A percentile compares a stretch with the other conserved stretches of the same genome.
These are phyloP conservation scores for Geosiphon pyriformis DNA, from an alignment of 192 early-diverging fungal genomes.

Conservation along the genomic window DNA sequence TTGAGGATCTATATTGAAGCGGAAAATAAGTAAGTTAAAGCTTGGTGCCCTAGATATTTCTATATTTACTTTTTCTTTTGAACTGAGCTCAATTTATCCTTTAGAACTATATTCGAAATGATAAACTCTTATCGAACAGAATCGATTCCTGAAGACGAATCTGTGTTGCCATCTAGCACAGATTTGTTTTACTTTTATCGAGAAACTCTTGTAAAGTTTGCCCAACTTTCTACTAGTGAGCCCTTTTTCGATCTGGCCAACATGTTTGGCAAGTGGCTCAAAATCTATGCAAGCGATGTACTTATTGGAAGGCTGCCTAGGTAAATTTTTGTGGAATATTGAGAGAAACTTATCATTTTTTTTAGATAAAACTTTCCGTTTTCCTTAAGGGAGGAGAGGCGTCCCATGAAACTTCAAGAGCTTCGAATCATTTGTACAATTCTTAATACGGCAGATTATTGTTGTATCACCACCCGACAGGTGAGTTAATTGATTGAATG, in stretches of 20 bases:
- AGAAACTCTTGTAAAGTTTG: constrained; percentile 79
- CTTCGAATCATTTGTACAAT: constrained; percentile 70
- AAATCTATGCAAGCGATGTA: constrained; percentile 71
- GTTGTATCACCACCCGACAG: constrained; percentile 72
- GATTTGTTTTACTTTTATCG: constrained; percentile 92
- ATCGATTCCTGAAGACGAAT: constrained; percentile 50
- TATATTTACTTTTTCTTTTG: constrained; percentile 10
- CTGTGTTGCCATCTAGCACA: constrained; percentile 79
- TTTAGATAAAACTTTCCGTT: constrained; percentile 2
- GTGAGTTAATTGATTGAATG: constrained; percentile 29
- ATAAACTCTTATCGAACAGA: constrained; percentile 43
- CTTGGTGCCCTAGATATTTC: background rate
- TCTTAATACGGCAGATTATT: constrained; percentile 95
- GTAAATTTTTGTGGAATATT: constrained; percentile 29
- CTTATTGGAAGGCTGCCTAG: constrained; percentile 68
- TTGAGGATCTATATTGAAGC: constrained; percentile 81
- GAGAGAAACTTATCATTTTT: background rate
- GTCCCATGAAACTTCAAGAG: constrained; percentile 57
- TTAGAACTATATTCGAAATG: constrained; percentile 14
- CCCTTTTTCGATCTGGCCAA: constrained; percentile 80
- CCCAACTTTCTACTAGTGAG: constrained; percentile 77
- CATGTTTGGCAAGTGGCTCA: constrained; percentile 77
- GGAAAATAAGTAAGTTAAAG: constrained; percentile 65
- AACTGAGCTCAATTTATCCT: too few relatives aligned
- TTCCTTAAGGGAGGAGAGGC: constrained; percentile 54